phyloP scores from a whole-genome alignment of 2,329 filamentous ascomycete genomes.

The Cladosporium sp. region DNA sequence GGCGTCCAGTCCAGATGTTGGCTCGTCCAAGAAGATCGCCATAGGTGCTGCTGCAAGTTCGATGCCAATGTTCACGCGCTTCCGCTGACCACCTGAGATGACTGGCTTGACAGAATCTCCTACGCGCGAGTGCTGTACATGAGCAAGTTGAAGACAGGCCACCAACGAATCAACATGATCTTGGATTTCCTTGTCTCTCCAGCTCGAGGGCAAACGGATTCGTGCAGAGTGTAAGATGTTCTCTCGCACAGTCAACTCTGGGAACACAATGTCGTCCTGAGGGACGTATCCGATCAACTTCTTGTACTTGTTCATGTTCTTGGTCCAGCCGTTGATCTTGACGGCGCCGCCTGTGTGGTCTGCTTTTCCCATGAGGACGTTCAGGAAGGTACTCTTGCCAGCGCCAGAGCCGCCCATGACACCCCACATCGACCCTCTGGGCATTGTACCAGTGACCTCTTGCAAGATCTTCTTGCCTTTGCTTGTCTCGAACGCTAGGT shows the following conservation, averaged over 20 bases:
- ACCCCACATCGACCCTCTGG: constrained; percentile 52
- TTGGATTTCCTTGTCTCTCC: constrained; percentile 48
- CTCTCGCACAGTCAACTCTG: constrained; percentile 58
- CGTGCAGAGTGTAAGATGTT: constrained; percentile 59
- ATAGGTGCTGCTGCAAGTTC: constrained; percentile 56
- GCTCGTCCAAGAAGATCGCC: constrained; percentile 36
- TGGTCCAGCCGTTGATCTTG: constrained; percentile 48
- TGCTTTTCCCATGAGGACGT: constrained; percentile 58
- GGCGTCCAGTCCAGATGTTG: constrained; percentile 42
- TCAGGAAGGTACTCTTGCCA: constrained; percentile 58
- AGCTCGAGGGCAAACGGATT: constrained; percentile 50
- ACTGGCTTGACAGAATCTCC: constrained; percentile 50
- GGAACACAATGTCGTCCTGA: constrained; percentile 58
- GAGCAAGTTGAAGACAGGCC: constrained; percentile 49
- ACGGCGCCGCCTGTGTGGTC: constrained; percentile 48
- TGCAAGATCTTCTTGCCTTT: constrained; percentile 72
- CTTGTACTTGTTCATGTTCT: constrained; percentile 48
- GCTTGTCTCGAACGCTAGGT: constrained; percentile 74
- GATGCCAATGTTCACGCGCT: constrained; percentile 56
- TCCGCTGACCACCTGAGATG: constrained; percentile 56
- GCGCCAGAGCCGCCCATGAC: constrained; percentile 60
- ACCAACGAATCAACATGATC: constrained; percentile 55
- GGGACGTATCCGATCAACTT: constrained; percentile 61
- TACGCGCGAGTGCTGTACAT: constrained; percentile 50
- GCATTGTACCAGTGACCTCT: constrained; percentile 59